Evolutionary conservation across 2,329 filamentous ascomycete genomes (phyloP).

Genomic region (Ascochyta koolunga): DNA sequence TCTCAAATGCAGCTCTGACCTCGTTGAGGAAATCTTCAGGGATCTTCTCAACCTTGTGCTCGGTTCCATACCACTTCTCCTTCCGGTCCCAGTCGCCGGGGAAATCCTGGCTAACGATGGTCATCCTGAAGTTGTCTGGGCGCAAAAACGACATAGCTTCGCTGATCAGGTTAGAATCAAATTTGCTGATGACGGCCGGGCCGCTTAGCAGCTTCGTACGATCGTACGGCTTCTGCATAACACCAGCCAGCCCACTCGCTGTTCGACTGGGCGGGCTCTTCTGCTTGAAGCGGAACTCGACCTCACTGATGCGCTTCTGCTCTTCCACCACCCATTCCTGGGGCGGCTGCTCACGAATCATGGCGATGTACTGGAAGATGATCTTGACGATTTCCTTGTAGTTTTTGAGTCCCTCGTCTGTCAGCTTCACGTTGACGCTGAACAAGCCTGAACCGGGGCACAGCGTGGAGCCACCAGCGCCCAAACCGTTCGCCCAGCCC

Average conservation of each 20-base stretch:
- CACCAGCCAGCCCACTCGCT: constrained; percentile 79
- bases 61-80: constrained; percentile 98
- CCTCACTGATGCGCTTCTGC: constrained; percentile 85
- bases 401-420: constrained; percentile 81
- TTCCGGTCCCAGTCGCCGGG: constrained; percentile 85
- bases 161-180: constrained; percentile 77
- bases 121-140: constrained; percentile 88
- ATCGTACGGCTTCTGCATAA: constrained; percentile 91
- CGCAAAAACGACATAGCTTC: constrained; percentile 74
- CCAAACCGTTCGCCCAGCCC: constrained; percentile 85
- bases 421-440: constrained; percentile 78
- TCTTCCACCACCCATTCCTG: constrained; percentile 95
- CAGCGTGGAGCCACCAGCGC: constrained; percentile 75
- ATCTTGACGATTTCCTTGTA: constrained; percentile 83
- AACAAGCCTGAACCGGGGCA: constrained; percentile 85
- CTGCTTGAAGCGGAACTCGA: constrained; percentile 93
- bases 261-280: constrained; percentile 90
- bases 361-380: constrained; percentile 88
- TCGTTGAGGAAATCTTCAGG: constrained; percentile 75
- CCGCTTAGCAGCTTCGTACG: constrained; percentile 88
- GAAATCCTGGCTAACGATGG: constrained; percentile 79
- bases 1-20: constrained; percentile 68
- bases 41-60: constrained; percentile 84
- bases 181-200: constrained; percentile 75
- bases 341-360: constrained; percentile 79